Evolutionary conservation across 2,329 filamentous ascomycete genomes (phyloP), one percentile per base, ranked within the genome.

Genomic region (Fusarium drepaniforme): DNA sequence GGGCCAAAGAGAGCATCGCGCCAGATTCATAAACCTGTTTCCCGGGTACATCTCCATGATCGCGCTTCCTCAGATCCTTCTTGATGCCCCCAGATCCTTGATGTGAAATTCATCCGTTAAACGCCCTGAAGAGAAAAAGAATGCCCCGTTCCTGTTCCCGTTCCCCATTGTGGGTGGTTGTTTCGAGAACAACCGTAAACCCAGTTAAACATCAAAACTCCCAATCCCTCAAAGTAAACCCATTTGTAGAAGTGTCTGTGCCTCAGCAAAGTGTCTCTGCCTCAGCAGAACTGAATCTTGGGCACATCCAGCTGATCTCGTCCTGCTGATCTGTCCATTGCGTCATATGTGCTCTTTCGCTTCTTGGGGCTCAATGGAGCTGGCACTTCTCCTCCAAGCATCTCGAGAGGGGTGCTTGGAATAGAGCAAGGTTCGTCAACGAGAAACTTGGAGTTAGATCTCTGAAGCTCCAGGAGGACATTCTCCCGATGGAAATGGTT

Each of bases 381-480:
- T 18, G 49, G 25, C 13, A 21, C 8, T n/a, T 4, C 5, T 35
- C 33, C 33, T 35, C 23, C n/a, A 18, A n/a, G 23, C 23, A 33
- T 13, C 33, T 60, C 62, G 11, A 61, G 18, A n/a, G 70, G 66
- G 16, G 59, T 72, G 6, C 58, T 68, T 13, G 72, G 67, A 16
- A 67, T 35, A 30, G 44, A 38, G 11, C 62, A 51, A 28, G 44
- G n/a, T 5, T 42, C 42, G 11, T 80, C 74, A 3, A 68, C 66
- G 7, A 82, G 64, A 49, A 83, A 83, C 33, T 79, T 81, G 5
- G 70, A 69, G 5, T 81, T 79, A 8, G 77, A 75, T 21, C 69
- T 78, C 60, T 80, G 76, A 9, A 83, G 74, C 38, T 80, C 73
- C 33, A 73, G 72, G 12, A 83, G 70, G n/a, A 83, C 71, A 16